Evolutionary conservation across 495 filamentous ascomycete species (phyloP).

Genomic region (Penicillium arizonense): DNA sequence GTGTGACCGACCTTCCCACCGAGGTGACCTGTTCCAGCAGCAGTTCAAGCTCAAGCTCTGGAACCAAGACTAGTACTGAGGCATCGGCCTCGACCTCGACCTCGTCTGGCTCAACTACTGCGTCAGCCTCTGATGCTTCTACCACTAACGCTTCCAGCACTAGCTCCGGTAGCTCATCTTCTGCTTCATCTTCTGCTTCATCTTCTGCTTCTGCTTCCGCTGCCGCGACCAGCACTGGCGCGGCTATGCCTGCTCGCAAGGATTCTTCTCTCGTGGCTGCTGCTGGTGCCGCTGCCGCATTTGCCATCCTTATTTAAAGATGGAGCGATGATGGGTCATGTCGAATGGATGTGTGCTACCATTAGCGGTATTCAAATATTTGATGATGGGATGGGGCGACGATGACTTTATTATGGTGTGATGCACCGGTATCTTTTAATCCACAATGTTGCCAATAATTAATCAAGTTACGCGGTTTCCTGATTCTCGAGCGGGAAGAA

Average conservation of each 20-base stretch:
- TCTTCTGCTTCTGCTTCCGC: constrained; percentile 13
- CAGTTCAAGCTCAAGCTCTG: constrained; percentile 15
- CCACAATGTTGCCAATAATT: not conserved
- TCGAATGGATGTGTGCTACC: not conserved
- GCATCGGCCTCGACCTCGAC: constrained; percentile 14
- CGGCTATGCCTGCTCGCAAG: constrained; percentile 46
- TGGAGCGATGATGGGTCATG: not conserved
- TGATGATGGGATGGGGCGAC: not conserved
- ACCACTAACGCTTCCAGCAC: constrained; percentile 13
- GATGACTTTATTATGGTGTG: too few species aligned
- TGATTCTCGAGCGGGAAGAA: not conserved
- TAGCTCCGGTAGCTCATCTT: constrained; percentile 10
- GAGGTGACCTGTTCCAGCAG: constrained; percentile 31
- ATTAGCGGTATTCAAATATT: not conserved
- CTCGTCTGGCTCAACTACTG: constrained; percentile 3
- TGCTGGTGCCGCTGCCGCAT: constrained; percentile 31
- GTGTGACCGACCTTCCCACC: constrained; percentile 39
- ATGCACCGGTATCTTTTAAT: not conserved
- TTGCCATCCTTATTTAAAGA: constrained; percentile 32
- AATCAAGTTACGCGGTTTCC: not conserved
- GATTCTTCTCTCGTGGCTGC: constrained; percentile 33
- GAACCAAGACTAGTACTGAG: constrained; percentile 14
- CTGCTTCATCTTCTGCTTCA: constrained; percentile 12
- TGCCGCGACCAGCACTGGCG: constrained; percentile 29
- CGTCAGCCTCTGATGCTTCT: constrained; percentile 7